Evolutionary conservation across 306 rosid species (phyloP), one percentile per base, ranked within the genome.

Genomic region (Oemleria cerasiformis): DNA sequence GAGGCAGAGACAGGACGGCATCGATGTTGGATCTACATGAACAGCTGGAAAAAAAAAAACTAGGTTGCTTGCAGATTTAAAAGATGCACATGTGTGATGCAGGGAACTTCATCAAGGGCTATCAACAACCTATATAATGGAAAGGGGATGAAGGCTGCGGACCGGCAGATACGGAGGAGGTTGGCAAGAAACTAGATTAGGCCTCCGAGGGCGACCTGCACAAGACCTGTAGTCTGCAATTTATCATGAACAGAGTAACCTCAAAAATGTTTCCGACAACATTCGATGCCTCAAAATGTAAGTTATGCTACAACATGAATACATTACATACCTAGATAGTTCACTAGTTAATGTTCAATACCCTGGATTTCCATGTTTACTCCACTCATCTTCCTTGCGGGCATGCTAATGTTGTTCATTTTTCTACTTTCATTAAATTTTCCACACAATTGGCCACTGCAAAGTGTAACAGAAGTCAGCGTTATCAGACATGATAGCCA

Each of bases 11-110:
- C 19, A 38, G 44, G 21, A 17, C 60, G 36, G 34, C 72, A 19
- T 34, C 48, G 0, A 19, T n/a, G 48, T 9, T 38, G 61, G 61
- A 36, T 38, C 72, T 9, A 25, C 72, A 68, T 36, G 38, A 39
- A 38, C n/a, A 50, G 40, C 17, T 5, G 25, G 45, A 49, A 60
- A 50, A 9, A 34, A 36, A 17, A 7, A n/a, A 11, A 36, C 47
- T 50, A 21, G 20, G 47, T 68, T 68, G 12, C 72, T 50, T 5
- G 61, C 47, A 68, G 8, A 68, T 11, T 67, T 47, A 12, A n/a
- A 36, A 13, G 34, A 67, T n/a, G 72, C 45, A 34, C 13, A 45
- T 66, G 43, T 9, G 36, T 10, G 9, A 42, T 36, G 25, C 17
- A 25, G 9, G 7, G 63, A 8, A 23, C 10, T 25, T 16, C 30